phyloP scores from a whole-genome alignment of 2,329 filamentous ascomycete species.

The Plenodomus tracheiphilus region DNA sequence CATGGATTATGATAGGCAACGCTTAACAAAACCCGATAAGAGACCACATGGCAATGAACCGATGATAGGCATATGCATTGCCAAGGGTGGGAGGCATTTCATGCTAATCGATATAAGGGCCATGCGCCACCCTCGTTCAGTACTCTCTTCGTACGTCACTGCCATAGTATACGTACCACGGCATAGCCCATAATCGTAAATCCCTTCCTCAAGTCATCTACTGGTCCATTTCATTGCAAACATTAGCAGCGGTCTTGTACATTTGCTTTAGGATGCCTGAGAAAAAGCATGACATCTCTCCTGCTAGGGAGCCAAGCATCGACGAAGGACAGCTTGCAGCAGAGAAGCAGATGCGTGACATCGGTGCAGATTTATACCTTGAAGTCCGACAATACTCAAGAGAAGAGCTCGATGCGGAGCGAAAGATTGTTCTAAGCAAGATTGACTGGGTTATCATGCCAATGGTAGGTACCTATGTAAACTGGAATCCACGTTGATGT shows the following conservation, averaged over 20 bases:
- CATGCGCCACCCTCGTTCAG: not conserved
- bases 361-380: conserved; percentile 51
- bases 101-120: conserved; percentile 1
- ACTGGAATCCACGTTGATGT: not conserved
- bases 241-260: too few species aligned
- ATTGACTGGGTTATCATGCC: conserved; percentile 54
- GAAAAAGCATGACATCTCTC: conserved; percentile 26
- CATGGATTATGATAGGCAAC: conserved; percentile 15
- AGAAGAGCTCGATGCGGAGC: conserved; percentile 51
- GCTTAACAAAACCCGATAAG: conserved; percentile 7
- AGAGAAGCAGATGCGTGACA: conserved; percentile 47
- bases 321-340: conserved; percentile 33
- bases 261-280: conserved; percentile 24
- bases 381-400: conserved; percentile 49
- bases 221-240: too few species aligned
- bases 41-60: not conserved
- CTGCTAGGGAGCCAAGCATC: conserved; percentile 27
- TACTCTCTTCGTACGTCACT: not conserved
- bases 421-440: conserved; percentile 47
- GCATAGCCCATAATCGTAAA: too few species aligned
- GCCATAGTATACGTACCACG: too few species aligned
- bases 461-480: conserved; percentile 43
- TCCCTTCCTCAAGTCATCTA: too few species aligned
- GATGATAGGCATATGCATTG: conserved; percentile 20
- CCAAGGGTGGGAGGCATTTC: conserved; percentile 20